Evolutionary conservation across 371 early-diverging fungal genomes (phyloP).

Genomic region (Haplosporangium sp.): DNA sequence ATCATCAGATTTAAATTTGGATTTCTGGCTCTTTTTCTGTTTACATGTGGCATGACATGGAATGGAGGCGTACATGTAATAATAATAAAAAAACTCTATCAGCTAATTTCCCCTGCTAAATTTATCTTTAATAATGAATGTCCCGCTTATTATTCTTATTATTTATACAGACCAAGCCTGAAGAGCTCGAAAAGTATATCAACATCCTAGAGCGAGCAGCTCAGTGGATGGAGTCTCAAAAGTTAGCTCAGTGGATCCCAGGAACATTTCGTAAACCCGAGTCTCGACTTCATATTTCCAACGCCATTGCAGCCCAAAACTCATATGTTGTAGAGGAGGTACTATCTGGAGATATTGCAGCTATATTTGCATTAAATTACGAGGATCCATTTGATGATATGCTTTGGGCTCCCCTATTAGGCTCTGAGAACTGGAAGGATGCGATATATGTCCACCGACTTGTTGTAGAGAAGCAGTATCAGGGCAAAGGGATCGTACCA

Average conservation of each 20-base stretch:
- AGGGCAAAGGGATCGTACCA: conserved; percentile 42
- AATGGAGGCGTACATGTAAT: too few species aligned
- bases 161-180: conserved; percentile 15
- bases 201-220: conserved; percentile 53
- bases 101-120: too few species aligned
- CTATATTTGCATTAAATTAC: conserved; percentile 48
- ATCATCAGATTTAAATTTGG: not conserved
- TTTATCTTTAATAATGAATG: too few species aligned
- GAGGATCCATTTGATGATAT: conserved; percentile 52
- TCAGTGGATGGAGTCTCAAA: conserved; percentile 52
- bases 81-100: too few species aligned
- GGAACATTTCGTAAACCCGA: conserved; percentile 44
- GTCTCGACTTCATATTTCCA: conserved; percentile 19
- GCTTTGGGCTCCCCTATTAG: conserved; percentile 37
- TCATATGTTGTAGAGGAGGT: conserved; percentile 36
- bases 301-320: conserved; percentile 25
- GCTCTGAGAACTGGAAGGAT: conserved; percentile 38
- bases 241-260: conserved; percentile 47
- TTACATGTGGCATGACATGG: too few species aligned
- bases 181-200: conserved; percentile 35
- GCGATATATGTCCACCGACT: conserved; percentile 50
- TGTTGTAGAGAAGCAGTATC: conserved; percentile 39
- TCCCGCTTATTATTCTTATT: too few species aligned
- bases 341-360: conserved; percentile 23
- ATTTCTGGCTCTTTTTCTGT: too few species aligned